Evolutionary conservation across 768 basidiomycete genomes (phyloP), one percentile per base, ranked within the genome.

Genomic region (Russula ochroleuca): DNA sequence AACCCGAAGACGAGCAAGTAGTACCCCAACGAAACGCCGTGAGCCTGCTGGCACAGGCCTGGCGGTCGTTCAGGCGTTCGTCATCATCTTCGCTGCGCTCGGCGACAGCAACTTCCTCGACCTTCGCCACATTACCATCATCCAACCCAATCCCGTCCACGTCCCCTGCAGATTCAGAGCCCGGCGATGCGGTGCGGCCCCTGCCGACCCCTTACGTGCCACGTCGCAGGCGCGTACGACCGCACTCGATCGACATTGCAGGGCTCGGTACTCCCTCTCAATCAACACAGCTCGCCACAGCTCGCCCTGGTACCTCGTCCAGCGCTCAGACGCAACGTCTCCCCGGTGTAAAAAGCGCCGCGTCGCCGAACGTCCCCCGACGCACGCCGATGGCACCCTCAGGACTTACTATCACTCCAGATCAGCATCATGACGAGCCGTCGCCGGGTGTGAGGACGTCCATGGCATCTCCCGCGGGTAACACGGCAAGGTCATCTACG

Each of bases 1-100:
- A 79, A 28, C 72, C 75, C 10, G 79, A 78, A 40, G 76, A 75
- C 17, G 77, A 79, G 50, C 70, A 56, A 55, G 70, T 49, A 70
- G 33, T 57, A 8, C 62, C 77, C 41, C 73, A 78, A 71, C 73
- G 71, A 57, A 38, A 69, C 43, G 68, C 61, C 40, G 63, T 61
- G 21, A 56, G 67, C 28, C 53, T 70, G 43, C 38, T 67, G 47
- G 15, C 59, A 35, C 68, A 70, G n/a, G 69, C 69, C 19, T 69
- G 69, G 65, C 69, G 69, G 40, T 48, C 67, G 7, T 54, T 68
- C 50, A 57, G 61, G 15, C 59, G 57, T 13, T 38, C 53, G 4
- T 68, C 66, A 14, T 31, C 58, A 5, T 33, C 54, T 21, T 68
- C 68, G 11, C 19, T 64, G 17, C 63, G 59, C 50, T 64, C 68